A percentile compares a stretch with the other conserved stretches of the same genome.
Evolutionary conservation across 1,284 basidiomycete genomes (phyloP).

Genomic region (Ustilago shanxiensis): DNA sequence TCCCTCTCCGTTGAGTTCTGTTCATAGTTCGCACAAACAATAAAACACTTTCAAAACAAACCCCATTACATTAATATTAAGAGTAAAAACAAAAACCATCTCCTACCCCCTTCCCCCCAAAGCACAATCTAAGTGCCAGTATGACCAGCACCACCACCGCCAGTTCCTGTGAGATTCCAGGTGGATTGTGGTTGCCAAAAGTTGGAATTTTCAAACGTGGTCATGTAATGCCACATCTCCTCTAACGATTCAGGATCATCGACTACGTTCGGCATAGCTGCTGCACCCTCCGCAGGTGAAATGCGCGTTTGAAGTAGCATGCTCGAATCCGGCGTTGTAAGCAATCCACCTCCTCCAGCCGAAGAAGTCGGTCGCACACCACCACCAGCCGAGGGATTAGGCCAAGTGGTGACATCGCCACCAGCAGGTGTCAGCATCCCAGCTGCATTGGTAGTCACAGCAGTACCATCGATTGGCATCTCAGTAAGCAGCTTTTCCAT

Average conservation of each 20-base stretch:
- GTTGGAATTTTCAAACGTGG: slow-evolving; percentile 39
- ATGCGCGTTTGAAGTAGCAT: slow-evolving; percentile 25
- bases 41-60: slow-evolving; percentile 6
- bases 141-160: no score
- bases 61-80: slow-evolving; percentile 19
- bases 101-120: no score
- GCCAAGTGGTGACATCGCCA: slow-evolving; percentile 14
- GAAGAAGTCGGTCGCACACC: slow-evolving; percentile 17
- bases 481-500: slow-evolving; percentile 41
- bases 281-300: slow-evolving; percentile 19
- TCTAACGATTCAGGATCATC: slow-evolving; percentile 48
- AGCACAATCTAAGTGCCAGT: no score
- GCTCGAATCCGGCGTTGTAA: slow-evolving; percentile 19
- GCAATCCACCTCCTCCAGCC: slow-evolving; percentile 11
- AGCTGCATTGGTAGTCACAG: slow-evolving; percentile 7
- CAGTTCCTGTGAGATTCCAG: slow-evolving; percentile 34
- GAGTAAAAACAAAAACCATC: not conserved
- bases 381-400: slow-evolving; percentile 1
- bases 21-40: not conserved
- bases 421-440: slow-evolving; percentile 28
- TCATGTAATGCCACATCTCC: slow-evolving; percentile 57
- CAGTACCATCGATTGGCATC: slow-evolving; percentile 27
- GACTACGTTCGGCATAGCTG: slow-evolving; percentile 27
- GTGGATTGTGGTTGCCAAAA: slow-evolving; percentile 56
- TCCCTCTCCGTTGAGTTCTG: no score